Percentiles rank a stretch among this genome's conserved stretches.
Conservation (phyloP, 768 basidiomycete species). For the Holtermanniella nyarrowii region DNA sequence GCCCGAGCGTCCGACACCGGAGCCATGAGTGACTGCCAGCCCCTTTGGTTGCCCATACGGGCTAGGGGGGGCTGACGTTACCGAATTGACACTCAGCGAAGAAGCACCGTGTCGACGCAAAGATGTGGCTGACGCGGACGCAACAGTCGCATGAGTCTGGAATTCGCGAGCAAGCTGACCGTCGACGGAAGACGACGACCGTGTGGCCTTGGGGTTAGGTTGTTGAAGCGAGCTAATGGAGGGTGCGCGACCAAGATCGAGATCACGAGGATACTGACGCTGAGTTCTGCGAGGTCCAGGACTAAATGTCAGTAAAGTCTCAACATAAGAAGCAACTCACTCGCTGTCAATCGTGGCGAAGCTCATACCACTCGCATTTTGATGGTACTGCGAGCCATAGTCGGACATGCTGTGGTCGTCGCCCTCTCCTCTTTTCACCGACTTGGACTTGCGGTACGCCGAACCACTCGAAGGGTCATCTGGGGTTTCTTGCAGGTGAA, state of each 20-base stretch:
- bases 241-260: conserved; percentile 13
- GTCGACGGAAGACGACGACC: conserved; percentile 36
- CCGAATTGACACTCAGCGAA: conserved; percentile 11
- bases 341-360: conserved; percentile 40
- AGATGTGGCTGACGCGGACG: conserved; percentile 16
- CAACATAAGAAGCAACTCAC: conserved; percentile 20
- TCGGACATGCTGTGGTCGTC: conserved; percentile 40
- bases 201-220: conserved; percentile 15
- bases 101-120: conserved; percentile 18
- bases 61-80: conserved; percentile 28
- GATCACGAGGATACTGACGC: conserved; percentile 20
- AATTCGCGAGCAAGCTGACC: conserved; percentile 40
- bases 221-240: conserved; percentile 23
- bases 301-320: conserved; percentile 10
- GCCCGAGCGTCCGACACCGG: conserved; percentile 21
- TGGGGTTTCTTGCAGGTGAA: conserved; percentile 2
- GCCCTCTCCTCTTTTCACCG: conserved; percentile 37
- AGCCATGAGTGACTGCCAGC: conserved; percentile 28
- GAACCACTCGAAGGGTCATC: conserved; percentile 7
- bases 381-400: conserved; percentile 21
- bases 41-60: conserved; percentile 39
- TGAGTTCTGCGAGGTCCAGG: conserved; percentile 33
- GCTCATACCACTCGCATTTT: conserved; percentile 28
- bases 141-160: conserved; percentile 28
- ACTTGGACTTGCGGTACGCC: conserved; percentile 30